Base-by-base conservation (phyloP, 2,329 filamentous ascomycete species). In the Malbranchea zuffiana region DNA sequence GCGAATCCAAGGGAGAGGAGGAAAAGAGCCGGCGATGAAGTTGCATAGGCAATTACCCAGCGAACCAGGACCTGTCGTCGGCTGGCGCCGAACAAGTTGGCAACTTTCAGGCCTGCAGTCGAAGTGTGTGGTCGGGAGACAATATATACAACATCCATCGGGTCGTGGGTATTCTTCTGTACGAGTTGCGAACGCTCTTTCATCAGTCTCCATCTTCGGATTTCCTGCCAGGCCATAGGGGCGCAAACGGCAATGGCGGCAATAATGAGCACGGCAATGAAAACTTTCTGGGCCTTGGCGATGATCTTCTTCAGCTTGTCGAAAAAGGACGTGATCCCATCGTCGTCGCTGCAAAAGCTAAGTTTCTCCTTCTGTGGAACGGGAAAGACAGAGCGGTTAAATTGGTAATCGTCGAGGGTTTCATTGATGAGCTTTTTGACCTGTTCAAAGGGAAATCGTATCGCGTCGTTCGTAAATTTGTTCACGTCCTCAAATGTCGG, bases 121-220 rank as follows among this genome's bases (percentile, higher is more conserved):
- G 84, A 75, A 1, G 85, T 83, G 49, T 80, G 75, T 1, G 88
- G 86, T 15, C 85, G 75, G 21, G 84, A 87, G 20, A 80, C 77
- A 47, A 95, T 81, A 61, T 95, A 93, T 27, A 93, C 75, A 23
- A 87, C 77, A 54, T 96, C 88, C 70, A 94, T 77, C 1, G 81
- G 73, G 51, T 96, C 86, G 53, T 78, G 77, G 19, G 75, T 72
- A 38, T 79, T 67, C 47, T 72, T 66, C 30, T 69, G 65, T 47
- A 93, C 71, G 20, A 86, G 66, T 38, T 69, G 65, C 15, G 82
- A 74, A 41, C 80, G 78, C 47, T 78, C 67, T 56, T 80, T 74
- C 69, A 86, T 82, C 20, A 68, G 71, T 30, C 75, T 72, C 75
- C 80, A 96, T 37, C 82, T 72, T 47, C 76, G 74, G 43, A 87